Conservation (phyloP, 2,329 filamentous ascomycete genomes). For the Cladosporium sp. region DNA sequence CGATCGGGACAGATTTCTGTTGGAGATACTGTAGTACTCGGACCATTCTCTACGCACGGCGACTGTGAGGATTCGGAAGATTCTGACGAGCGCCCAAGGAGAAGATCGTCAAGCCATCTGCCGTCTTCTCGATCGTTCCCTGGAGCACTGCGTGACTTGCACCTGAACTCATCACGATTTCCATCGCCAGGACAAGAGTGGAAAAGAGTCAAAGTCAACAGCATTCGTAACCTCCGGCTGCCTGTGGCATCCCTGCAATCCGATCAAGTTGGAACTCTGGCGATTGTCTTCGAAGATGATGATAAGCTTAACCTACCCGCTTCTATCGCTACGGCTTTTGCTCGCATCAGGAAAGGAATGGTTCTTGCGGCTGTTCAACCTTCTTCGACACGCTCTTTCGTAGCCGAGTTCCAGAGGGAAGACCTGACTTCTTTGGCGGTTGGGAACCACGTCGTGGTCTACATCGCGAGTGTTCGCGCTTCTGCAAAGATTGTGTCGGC, state of each 20-base stretch:
- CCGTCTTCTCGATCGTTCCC: conserved; percentile 46
- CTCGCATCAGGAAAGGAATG: conserved; percentile 70
- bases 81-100: conserved; percentile 28
- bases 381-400: conserved; percentile 46
- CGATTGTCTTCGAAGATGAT: conserved; percentile 56
- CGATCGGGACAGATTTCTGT: conserved; percentile 74
- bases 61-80: conserved; percentile 33
- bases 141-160: conserved; percentile 37
- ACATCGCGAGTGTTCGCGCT: conserved; percentile 81
- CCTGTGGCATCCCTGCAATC: conserved; percentile 71
- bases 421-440: conserved; percentile 61
- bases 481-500: conserved; percentile 64
- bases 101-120: conserved; percentile 25
- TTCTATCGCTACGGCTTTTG: conserved; percentile 23
- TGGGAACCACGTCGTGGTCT: conserved; percentile 72
- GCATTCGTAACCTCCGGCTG: conserved; percentile 80
- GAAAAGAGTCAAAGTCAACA: conserved; percentile 76
- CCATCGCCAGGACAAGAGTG: conserved; percentile 56
- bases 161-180: conserved; percentile 21
- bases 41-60: conserved; percentile 54
- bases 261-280: conserved; percentile 87
- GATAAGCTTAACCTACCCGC: conserved; percentile 23
- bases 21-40: conserved; percentile 72
- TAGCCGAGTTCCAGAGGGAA: conserved; percentile 64
- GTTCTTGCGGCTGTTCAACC: conserved; percentile 62